A percentile compares a stretch with the other conserved stretches of the same genome.
phyloP scores from a whole-genome alignment of 306 rosid species.

The Cucumis cinereus region DNA sequence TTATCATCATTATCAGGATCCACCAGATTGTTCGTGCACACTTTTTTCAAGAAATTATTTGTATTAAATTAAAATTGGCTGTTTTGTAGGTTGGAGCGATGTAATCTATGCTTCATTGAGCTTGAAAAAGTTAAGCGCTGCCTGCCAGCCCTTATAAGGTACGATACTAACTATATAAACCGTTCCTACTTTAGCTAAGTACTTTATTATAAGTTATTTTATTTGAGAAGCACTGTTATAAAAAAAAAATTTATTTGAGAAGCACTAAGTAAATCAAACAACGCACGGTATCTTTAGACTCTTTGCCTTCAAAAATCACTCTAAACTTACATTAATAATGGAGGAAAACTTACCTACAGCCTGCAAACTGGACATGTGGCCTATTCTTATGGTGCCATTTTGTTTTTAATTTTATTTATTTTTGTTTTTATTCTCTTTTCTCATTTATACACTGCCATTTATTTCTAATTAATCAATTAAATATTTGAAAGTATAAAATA shows the following conservation, averaged over 20 bases:
- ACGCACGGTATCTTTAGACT: no score
- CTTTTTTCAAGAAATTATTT: no score
- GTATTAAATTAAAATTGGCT: background rate
- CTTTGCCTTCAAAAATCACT: no score
- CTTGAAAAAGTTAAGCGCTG: slow-evolving; percentile 71
- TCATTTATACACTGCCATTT: no score
- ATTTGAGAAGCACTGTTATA: background rate
- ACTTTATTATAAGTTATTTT: background rate
- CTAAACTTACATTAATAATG: no score
- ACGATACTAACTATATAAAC: background rate
- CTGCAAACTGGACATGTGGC: no score
- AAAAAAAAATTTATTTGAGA: background rate
- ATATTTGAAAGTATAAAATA: no score
- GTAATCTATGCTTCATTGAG: slow-evolving; percentile 82
- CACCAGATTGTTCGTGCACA: background rate
- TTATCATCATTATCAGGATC: background rate
- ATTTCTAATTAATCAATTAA: no score
- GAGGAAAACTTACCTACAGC: no score
- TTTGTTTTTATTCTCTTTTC: no score
- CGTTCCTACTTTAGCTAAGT: background rate
- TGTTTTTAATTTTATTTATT: no score
- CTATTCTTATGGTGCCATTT: no score
- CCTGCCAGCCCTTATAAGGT: slow-evolving; percentile 61
- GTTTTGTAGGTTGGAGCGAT: slow-evolving; percentile 68
- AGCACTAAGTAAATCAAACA: background rate